phyloP scores from a whole-genome alignment of 2,329 filamentous ascomycete species.

The Pyricularia pennisetigena region DNA sequence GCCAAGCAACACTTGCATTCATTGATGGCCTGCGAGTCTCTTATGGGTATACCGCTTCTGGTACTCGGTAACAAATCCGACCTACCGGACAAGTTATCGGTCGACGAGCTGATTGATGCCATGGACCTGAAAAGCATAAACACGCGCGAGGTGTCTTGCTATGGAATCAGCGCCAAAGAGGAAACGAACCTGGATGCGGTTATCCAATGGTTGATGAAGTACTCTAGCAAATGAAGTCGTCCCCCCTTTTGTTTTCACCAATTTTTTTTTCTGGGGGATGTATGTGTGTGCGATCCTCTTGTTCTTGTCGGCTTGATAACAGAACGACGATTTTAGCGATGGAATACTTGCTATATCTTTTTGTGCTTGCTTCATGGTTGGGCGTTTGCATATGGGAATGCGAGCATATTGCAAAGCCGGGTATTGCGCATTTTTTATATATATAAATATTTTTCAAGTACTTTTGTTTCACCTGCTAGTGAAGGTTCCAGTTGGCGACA shows the following conservation, averaged over 20 bases:
- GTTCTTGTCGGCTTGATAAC: not conserved
- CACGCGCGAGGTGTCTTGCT: slow-evolving; percentile 92
- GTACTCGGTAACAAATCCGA: slow-evolving; percentile 98
- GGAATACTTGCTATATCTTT: not conserved
- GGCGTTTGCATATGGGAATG: not conserved
- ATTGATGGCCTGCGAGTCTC: slow-evolving; percentile 71
- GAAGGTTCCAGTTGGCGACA: too few species aligned
- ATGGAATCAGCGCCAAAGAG: slow-evolving; percentile 96
- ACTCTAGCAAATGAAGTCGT: slow-evolving; percentile 52
- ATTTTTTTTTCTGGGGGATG: not conserved
- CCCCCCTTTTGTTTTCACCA: not conserved
- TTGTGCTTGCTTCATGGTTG: not conserved
- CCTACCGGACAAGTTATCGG: slow-evolving; percentile 77
- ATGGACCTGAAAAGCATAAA: slow-evolving; percentile 84
- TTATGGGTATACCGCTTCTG: slow-evolving; percentile 84
- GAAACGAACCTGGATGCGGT: slow-evolving; percentile 98
- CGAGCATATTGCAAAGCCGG: not conserved
- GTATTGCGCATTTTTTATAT: not conserved
- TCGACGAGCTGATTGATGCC: slow-evolving; percentile 91
- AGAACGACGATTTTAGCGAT: not conserved
- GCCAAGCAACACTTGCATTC: slow-evolving; percentile 89
- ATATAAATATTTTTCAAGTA: not conserved
- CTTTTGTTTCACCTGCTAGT: too few species aligned
- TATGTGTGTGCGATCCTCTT: slow-evolving; percentile 1
- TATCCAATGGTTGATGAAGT: slow-evolving; percentile 90